Conservation (phyloP, 768 basidiomycete genomes). For the Suillus americanus region DNA sequence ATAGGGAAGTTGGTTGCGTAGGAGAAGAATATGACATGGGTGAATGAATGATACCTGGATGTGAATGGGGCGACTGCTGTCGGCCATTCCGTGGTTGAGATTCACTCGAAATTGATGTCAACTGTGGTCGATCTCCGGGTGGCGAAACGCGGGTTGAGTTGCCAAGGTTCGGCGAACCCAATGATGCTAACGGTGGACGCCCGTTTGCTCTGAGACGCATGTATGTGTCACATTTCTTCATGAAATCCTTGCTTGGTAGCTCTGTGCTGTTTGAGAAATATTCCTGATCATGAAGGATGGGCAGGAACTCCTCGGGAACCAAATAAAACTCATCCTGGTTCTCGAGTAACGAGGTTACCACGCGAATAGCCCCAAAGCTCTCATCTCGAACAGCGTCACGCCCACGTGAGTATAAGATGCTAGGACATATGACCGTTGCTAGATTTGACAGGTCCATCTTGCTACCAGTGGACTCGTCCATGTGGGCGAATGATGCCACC, state of each 20-base stretch:
- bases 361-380: constrained; percentile 85
- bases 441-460: constrained; percentile 98
- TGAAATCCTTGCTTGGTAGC: constrained; percentile 89
- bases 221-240: constrained; percentile 95
- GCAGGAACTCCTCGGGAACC: constrained; percentile 88
- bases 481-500: constrained; percentile 98
- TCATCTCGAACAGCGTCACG: constrained; percentile 89
- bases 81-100: constrained; percentile 38
- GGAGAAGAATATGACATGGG: constrained; percentile 46
- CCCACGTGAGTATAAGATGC: constrained; percentile 88
- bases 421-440: constrained; percentile 97
- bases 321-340: constrained; percentile 94
- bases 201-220: constrained; percentile 67
- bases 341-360: constrained; percentile 84
- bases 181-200: constrained; percentile 39
- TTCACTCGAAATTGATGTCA: constrained; percentile 40
- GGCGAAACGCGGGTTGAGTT: constrained; percentile 31
- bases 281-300: constrained; percentile 88
- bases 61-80: constrained; percentile 40
- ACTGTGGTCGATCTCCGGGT: constrained; percentile 46
- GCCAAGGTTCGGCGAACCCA: constrained; percentile 25
- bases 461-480: constrained; percentile 95
- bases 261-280: constrained; percentile 88
- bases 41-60: constrained; percentile 39
- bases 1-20: constrained; percentile 43